Percentiles rank a stretch among this genome's conserved stretches.
These are phyloP conservation scores for Gleditsia sinensis DNA, from an alignment of 306 rosid genomes.

Conservation along the genomic window DNA sequence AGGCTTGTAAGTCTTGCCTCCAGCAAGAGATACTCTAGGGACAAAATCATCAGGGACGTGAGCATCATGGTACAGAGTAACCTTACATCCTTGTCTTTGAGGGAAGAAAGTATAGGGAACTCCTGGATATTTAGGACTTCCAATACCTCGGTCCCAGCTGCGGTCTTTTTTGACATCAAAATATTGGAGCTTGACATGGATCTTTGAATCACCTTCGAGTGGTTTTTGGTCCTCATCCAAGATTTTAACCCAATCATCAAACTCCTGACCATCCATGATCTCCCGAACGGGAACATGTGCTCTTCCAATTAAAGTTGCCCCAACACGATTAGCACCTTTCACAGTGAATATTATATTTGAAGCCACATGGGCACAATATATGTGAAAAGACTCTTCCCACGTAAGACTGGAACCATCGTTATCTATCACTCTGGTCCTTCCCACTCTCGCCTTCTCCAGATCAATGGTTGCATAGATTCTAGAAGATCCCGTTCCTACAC, in stretches of 20 bases:
- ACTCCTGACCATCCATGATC: slow-evolving; percentile 46
- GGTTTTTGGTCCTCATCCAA: slow-evolving; percentile 51
- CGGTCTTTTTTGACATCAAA: slow-evolving; percentile 53
- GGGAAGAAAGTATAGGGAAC: slow-evolving; percentile 67
- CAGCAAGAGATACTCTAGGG: slow-evolving; percentile 62
- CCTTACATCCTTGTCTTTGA: slow-evolving; percentile 65
- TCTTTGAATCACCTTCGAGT: slow-evolving; percentile 55
- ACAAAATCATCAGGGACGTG: slow-evolving; percentile 64
- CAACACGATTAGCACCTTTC: slow-evolving; percentile 65
- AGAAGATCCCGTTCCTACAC: slow-evolving; percentile 62
- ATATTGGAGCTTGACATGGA: slow-evolving; percentile 61
- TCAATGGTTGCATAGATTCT: slow-evolving; percentile 69
- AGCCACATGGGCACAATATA: slow-evolving; percentile 67
- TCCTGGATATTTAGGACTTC: slow-evolving; percentile 64
- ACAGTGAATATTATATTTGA: slow-evolving; percentile 58
- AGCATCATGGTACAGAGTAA: slow-evolving; percentile 67
- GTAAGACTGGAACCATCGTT: slow-evolving; percentile 49
- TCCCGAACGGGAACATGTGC: slow-evolving; percentile 62
- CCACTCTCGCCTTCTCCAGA: slow-evolving; percentile 71
- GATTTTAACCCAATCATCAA: slow-evolving; percentile 61
- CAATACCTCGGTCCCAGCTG: slow-evolving; percentile 56
- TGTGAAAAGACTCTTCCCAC: slow-evolving; percentile 73
- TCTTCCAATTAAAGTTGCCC: slow-evolving; percentile 69
- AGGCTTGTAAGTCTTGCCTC: slow-evolving; percentile 53
- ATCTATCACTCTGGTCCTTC: slow-evolving; percentile 61